phyloP scores from a whole-genome alignment of 148 eudicot genomes.

The Pouteria glomerata region DNA sequence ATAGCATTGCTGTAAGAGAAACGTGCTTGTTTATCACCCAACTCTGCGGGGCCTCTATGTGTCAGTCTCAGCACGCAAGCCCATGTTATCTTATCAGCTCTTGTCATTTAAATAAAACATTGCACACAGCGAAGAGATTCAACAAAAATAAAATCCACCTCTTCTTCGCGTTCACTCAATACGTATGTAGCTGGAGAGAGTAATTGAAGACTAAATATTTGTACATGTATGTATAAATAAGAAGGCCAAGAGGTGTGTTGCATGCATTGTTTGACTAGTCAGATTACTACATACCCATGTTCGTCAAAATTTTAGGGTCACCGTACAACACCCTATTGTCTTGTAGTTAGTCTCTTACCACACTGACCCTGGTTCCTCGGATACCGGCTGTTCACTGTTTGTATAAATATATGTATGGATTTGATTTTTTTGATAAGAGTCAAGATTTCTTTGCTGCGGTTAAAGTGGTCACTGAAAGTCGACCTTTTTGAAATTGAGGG shows the following conservation, averaged over 20 bases:
- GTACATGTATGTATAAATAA: neutral
- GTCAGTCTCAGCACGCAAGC: conserved; percentile 40
- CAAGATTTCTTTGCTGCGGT: too few species aligned
- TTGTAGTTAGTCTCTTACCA: neutral
- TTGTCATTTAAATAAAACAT: neutral
- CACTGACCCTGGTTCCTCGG: neutral
- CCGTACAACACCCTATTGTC: neutral
- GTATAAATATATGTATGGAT: too few species aligned
- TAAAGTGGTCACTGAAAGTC: too few species aligned
- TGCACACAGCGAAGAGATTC: neutral
- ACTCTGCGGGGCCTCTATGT: conserved; percentile 39
- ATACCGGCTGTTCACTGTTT: too few species aligned
- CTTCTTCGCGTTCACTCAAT: neutral
- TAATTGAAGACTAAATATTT: neutral
- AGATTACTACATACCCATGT: neutral
- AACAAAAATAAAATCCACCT: neutral
- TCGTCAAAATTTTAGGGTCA: neutral
- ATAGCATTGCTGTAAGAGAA: too few species aligned
- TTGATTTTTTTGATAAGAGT: too few species aligned
- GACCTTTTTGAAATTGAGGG: too few species aligned
- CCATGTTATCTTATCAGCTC: conserved; percentile 25
- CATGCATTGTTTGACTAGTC: neutral
- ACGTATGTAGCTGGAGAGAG: too few species aligned
- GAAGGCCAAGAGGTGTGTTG: neutral
- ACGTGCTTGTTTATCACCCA: conserved; percentile 30